Base-by-base conservation (phyloP, 345 rosid genomes). In the Citrus inodora region DNA sequence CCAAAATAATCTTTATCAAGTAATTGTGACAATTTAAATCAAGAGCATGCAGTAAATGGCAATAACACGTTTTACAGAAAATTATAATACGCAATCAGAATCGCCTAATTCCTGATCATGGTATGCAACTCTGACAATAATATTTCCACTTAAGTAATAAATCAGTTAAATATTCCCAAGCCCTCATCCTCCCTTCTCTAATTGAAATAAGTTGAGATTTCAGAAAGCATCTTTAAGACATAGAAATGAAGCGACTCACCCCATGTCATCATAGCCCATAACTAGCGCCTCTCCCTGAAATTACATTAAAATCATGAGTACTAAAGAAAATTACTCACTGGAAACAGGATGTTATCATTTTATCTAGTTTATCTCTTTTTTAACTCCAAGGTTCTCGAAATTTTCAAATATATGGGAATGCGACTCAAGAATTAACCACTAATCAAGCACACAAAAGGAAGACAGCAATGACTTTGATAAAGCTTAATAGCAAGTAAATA, bases 221-320 rank as follows among this genome's bases (percentile, higher is more conserved):
- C 22, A 59, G 9, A 60, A 33, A 75, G 22, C 22, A 53, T 53
- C 27, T n/a, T 76, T 33, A 53, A 58, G 24, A 37, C 70, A 7
- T 46, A 4, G 30, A 62, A 71, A 75, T 51, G 53, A 77, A 79
- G 80, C 40, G 71, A 73, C 97, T 85, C 82, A 93, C 98, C 98
- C 99, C 97, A 95, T 95, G 82, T 92, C 92, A 88, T 95, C 99
- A 66, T 95, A 95, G 84, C 99, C 99, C 99, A 93, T 92, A 73
- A 95, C 98, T 64, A 95, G 89, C 55, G 98, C 99, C 92, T 95
- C 97, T 11, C 99, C 99, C 98, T 94, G 93, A 82, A 88, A 77
- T 74, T 69, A 80, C 70, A 86, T 73, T 62, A 72, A 78, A 66
- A 66, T 64, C 48, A 83, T 6, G 73, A 81, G 76, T 33, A 73